Percentiles rank a stretch among this genome's conserved stretches.
phyloP scores from a whole-genome alignment of 305 asterid genomes.

The Fraxinus angustifolia region DNA sequence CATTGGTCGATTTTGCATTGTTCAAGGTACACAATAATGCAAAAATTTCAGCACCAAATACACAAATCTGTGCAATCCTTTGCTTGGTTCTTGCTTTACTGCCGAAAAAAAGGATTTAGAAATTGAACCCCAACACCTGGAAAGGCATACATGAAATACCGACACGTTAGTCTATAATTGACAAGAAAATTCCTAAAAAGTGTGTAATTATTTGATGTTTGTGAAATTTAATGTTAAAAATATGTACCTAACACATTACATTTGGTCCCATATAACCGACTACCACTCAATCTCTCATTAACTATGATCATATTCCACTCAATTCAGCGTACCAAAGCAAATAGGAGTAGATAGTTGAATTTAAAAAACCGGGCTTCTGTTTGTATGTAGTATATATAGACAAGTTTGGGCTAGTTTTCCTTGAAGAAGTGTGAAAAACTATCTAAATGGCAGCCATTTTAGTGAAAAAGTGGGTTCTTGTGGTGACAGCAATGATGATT shows the following conservation, averaged over 20 bases:
- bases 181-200: background rate
- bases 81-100: background rate
- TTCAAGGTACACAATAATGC: background rate
- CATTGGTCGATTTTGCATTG: constrained; percentile 1
- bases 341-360: background rate
- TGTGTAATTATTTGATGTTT: background rate
- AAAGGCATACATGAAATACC: background rate
- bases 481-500: constrained; percentile 13
- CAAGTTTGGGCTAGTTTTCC: background rate
- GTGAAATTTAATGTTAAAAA: constrained; percentile 8
- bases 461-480: background rate
- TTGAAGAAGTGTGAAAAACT: background rate
- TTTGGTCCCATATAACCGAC: background rate
- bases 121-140: constrained; percentile 20
- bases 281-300: background rate
- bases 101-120: background rate
- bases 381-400: background rate
- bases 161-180: background rate
- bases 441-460: constrained; percentile 16
- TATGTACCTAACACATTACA: background rate
- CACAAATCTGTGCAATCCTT: constrained; percentile 6
- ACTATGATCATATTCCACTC: background rate
- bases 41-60: background rate
- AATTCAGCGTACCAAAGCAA: background rate
- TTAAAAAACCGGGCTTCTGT: background rate